Evolutionary conservation across 257 asterid species (phyloP), one percentile per base, ranked within the genome.

Genomic region (Perilla frutescens): DNA sequence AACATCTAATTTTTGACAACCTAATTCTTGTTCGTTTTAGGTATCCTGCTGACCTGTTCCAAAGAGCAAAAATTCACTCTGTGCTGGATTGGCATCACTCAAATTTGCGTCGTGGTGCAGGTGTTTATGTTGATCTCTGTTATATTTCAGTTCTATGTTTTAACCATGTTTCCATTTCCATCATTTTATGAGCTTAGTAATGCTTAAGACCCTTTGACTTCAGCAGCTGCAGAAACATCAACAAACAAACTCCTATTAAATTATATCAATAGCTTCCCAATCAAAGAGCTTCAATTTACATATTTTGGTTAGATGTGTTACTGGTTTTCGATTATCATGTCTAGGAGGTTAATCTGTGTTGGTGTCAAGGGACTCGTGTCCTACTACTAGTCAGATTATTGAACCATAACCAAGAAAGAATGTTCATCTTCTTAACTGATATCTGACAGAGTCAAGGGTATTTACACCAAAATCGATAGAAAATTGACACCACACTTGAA

Each of bases 41-140:
- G 99, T 95, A 90, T 80, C 99, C 99, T 32, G 83, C 89, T 39
- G 99, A 95, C 74, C 40, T 87, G 37, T 85, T 81, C 84, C 88
- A 73, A 75, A 83, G 98, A 85, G 94, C 97, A 3, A 88, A 86
- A 80, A 75, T 95, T 68, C 86, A 95, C 82, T 87, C 99, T 3
- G 96, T 89, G 70, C 76, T 95, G 72, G 97, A 95, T 82, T 95
- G 98, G 99, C 96, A 95, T 75, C 98, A 89, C 86, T 81, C 90
- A 8, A 89, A 92, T 79, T 76, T 90, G 79, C 97, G 96, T 7
- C 75, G 34, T n/a, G 99, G 97, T 71, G 81, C 96, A 88, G 96
- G 98, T 95, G 67, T 69, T 73, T 66, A 8, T 76, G 15, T 73
- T 59, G 15, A 44, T 68, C 68, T 4, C 14, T 20, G n/a, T 8